phyloP scores from a whole-genome alignment of 2,329 filamentous ascomycete genomes.

The Scleromitrula shiraiana region DNA sequence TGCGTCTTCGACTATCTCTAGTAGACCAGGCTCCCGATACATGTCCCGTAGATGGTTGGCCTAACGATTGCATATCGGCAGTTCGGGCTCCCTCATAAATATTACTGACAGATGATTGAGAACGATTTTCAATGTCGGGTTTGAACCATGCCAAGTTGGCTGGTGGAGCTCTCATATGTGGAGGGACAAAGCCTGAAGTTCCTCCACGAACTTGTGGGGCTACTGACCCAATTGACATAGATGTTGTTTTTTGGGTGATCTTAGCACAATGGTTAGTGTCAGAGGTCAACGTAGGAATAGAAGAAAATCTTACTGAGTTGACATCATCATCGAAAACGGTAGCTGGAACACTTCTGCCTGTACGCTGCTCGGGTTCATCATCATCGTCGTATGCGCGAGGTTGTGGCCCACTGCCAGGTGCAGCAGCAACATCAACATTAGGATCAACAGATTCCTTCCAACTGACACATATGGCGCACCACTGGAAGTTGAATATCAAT shows the following conservation, averaged over 20 bases:
- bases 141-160: too few relatives aligned
- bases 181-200: conserved; percentile 1
- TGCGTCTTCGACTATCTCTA: conserved; percentile 10
- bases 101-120: conserved; percentile 17
- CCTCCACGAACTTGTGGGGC: too few relatives aligned
- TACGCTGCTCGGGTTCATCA: background rate
- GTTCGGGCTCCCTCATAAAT: conserved; percentile 12
- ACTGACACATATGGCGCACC: conserved; percentile 31
- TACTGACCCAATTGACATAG: background rate
- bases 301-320: too few relatives aligned
- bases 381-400: background rate
- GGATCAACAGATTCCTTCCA: conserved; percentile 20
- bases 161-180: conserved; percentile 8
- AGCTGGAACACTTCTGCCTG: background rate
- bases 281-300: too few relatives aligned
- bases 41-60: too few relatives aligned
- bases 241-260: background rate
- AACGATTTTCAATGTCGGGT: background rate
- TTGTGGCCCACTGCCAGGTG: conserved; percentile 11
- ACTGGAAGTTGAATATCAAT: conserved; percentile 25
- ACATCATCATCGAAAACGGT: background rate
- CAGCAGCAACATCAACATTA: conserved; percentile 11
- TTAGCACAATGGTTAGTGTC: background rate
- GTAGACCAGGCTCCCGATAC: conserved; percentile 9
- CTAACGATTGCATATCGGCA: background rate